Evolutionary conservation across 305 asterid species (phyloP), one percentile per base, ranked within the genome.

Genomic region (Striga hermonthica): DNA sequence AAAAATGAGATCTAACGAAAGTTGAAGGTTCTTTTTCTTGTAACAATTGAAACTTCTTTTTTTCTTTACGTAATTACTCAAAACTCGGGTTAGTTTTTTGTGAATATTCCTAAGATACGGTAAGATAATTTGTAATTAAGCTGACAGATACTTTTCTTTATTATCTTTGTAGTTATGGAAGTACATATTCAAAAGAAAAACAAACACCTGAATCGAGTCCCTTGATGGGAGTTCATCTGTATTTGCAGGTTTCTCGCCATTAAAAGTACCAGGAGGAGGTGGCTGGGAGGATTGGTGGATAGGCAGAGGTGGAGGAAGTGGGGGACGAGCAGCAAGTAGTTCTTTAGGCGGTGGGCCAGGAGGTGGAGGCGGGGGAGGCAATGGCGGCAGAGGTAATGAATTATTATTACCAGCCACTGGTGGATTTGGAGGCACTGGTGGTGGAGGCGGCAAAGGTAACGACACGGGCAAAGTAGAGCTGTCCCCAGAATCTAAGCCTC

Each of bases 371-470:
- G 86, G 91, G 34, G 76, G 70, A 62, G 69, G 72, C 64, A 64
- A 71, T 57, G 63, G 22, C 1, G 72, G 74, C 34, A 83, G 84
- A 63, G 93, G 81, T 77, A 81, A 72, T 60, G 82, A 70, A 48
- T 79, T 59, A 35, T 76, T 52, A 67, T 70, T 65, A 65, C 84
- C 91, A 57, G 80, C 60, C 48, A 58, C 58, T 61, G 83, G 72
- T 38, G 91, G 90, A 54, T 82, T 81, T 66, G 89, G 86, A 34
- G 97, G 93, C 85, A 94, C 65, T 22, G 95, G 95, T n/a, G 97
- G 97, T 69, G 95, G 95, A 28, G 99, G 93, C 4, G 95, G 95
- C 78, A 90, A 76, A 68, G 97, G 89, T 76, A 88, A 75, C 60
- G 93, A 82, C 60, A 74, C 70, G 37, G 95, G 88, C 55, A 81